These are phyloP conservation scores for Plicaturopsis crispa DNA, from an alignment of 768 basidiomycete genomes.

Conservation along the genomic window DNA sequence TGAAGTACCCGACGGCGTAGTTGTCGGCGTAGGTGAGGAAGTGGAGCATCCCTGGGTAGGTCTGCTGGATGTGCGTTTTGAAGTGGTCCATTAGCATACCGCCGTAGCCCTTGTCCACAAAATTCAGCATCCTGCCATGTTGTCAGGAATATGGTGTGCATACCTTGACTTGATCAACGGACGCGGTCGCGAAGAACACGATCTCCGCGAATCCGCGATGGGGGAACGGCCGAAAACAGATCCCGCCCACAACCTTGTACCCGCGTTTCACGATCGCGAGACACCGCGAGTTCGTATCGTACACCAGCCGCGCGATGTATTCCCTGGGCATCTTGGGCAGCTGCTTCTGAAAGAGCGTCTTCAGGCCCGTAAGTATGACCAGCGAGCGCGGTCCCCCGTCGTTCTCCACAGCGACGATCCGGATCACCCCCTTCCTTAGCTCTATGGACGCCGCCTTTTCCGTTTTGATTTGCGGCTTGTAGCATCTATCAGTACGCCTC, in stretches of 20 bases:
- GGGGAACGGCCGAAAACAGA: slow-evolving; percentile 94
- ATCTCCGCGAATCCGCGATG: slow-evolving; percentile 96
- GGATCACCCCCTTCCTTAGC: slow-evolving; percentile 75
- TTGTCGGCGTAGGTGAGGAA: slow-evolving; percentile 99
- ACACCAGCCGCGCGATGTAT: slow-evolving; percentile 94
- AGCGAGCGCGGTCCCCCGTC: slow-evolving; percentile 68
- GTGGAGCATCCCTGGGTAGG: slow-evolving; percentile 84
- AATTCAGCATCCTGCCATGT: background rate
- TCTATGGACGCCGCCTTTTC: slow-evolving; percentile 81
- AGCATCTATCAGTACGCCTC: slow-evolving; percentile 7
- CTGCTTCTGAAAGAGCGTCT: slow-evolving; percentile 95
- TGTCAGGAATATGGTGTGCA: slow-evolving; percentile 8
- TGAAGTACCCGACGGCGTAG: slow-evolving; percentile 98
- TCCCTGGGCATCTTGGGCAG: slow-evolving; percentile 98
- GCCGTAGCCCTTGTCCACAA: slow-evolving; percentile 74
- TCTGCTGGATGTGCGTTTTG: slow-evolving; percentile 82
- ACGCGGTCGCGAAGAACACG: slow-evolving; percentile 96
- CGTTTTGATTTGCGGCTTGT: slow-evolving; percentile 45
- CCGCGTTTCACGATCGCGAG: slow-evolving; percentile 95
- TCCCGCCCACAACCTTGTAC: slow-evolving; percentile 93
- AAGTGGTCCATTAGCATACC: slow-evolving; percentile 98
- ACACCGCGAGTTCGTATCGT: slow-evolving; percentile 85
- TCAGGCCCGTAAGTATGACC: slow-evolving; percentile 88
- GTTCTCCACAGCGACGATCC: slow-evolving; percentile 79
- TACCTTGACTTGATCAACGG: slow-evolving; percentile 96